phyloP scores from a whole-genome alignment of 805 yeast species.

The Ogataea neopini region DNA sequence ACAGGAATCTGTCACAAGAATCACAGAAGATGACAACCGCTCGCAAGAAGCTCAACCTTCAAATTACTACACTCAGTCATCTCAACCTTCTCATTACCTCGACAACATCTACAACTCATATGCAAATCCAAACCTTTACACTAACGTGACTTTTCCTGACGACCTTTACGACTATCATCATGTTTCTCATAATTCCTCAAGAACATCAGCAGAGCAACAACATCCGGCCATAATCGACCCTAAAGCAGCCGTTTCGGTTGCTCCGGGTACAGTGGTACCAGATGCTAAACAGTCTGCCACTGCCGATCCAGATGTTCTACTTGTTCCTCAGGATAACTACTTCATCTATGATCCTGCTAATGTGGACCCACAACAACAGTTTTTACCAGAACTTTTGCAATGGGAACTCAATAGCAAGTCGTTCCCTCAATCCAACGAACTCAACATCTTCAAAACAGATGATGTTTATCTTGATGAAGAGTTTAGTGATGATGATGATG shows the following conservation, averaged over 20 bases:
- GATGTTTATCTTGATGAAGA: constrained; percentile 33
- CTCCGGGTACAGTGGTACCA: constrained; percentile 6
- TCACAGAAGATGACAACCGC: constrained; percentile 13
- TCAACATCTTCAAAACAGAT: constrained; percentile 34
- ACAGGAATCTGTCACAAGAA: constrained; percentile 27
- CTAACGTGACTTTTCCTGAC: constrained; percentile 30
- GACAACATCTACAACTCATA: constrained; percentile 30
- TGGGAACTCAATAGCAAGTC: constrained; percentile 30
- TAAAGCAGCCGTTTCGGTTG: constrained; percentile 13
- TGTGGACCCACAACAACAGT: constrained; percentile 27
- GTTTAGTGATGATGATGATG: constrained; percentile 35
- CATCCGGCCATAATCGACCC: constrained; percentile 17
- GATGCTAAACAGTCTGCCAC: background rate
- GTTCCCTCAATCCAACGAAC: constrained; percentile 34
- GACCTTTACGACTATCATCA: constrained; percentile 22
- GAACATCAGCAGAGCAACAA: background rate
- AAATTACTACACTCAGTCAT: background rate
- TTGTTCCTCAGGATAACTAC: constrained; percentile 35
- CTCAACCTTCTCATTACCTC: constrained; percentile 9
- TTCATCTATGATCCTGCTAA: constrained; percentile 27
- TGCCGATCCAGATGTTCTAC: constrained; percentile 29
- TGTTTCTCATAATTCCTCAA: background rate
- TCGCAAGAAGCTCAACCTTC: background rate
- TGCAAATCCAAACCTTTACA: constrained; percentile 31
- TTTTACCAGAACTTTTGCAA: constrained; percentile 30